Evolutionary conservation across 2,329 filamentous ascomycete species (phyloP).

Genomic region (Blastomyces emzantsi): DNA sequence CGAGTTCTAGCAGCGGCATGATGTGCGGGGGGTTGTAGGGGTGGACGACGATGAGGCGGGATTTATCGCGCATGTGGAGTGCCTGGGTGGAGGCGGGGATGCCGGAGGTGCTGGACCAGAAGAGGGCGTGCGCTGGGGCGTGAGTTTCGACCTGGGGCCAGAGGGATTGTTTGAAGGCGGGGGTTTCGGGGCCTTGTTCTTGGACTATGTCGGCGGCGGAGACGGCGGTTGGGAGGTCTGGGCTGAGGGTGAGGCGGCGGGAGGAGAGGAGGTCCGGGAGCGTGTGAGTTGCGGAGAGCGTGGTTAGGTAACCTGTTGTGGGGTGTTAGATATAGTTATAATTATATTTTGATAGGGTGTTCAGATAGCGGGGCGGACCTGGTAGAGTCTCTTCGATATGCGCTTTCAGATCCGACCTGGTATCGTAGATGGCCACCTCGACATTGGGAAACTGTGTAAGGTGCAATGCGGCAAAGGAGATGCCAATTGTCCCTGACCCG

Average conservation of each 20-base stretch:
- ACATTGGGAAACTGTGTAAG: conserved; percentile 33
- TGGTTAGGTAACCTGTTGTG: conserved; percentile 22
- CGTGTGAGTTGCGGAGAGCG: conserved; percentile 4
- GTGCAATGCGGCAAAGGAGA: conserved; percentile 49
- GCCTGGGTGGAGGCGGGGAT: conserved; percentile 47
- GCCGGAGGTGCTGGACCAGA: conserved; percentile 52
- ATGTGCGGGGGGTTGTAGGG: conserved; percentile 55
- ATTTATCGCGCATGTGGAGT: conserved; percentile 34
- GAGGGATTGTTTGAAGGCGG: conserved; percentile 42
- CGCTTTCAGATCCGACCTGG: conserved; percentile 38
- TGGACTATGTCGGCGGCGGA: conserved; percentile 45
- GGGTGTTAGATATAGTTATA: neutral
- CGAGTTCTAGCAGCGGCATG: conserved; percentile 53
- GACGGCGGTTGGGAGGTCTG: conserved; percentile 34
- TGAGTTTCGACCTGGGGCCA: conserved; percentile 45
- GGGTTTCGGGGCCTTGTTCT: conserved; percentile 50
- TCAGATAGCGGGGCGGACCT: conserved; percentile 12
- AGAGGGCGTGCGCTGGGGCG: conserved; percentile 37
- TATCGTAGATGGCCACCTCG: conserved; percentile 43
- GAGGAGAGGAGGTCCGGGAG: conserved; percentile 21
- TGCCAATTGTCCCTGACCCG: conserved; percentile 42
- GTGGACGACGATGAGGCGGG: conserved; percentile 48
- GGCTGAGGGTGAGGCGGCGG: conserved; percentile 30
- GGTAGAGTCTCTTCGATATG: conserved; percentile 29
- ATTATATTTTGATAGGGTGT: neutral